Evolutionary conservation across 228 moss, liverwort and hornwort genomes (phyloP).

Genomic region (Sphagnum fallax): DNA sequence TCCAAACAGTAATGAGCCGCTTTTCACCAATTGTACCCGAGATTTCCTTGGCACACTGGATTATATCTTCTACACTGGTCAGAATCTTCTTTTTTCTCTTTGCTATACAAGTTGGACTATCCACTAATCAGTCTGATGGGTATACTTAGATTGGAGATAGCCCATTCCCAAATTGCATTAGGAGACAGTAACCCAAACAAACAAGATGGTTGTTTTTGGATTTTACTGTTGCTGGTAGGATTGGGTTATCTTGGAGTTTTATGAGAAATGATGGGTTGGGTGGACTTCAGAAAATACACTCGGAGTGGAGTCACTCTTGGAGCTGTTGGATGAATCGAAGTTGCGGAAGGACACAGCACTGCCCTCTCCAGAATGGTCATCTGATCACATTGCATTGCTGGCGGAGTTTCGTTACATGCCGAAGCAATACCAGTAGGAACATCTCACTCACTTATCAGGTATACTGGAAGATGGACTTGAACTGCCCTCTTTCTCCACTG

Average conservation of each 20-base stretch:
- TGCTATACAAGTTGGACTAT: background rate
- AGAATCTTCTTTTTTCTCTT: constrained; percentile 6
- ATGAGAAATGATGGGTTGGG: background rate
- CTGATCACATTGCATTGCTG: constrained; percentile 98
- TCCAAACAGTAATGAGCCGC: constrained; percentile 70
- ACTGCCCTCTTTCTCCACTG: no score
- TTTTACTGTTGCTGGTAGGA: background rate
- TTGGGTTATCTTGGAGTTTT: no score
- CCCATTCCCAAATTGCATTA: background rate
- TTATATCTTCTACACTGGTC: constrained; percentile 96
- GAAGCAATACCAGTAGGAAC: constrained; percentile 40
- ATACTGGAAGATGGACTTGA: no score
- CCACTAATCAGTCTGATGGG: no score
- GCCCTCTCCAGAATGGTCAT: constrained; percentile 99
- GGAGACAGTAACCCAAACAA: background rate
- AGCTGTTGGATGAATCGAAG: constrained; percentile 94
- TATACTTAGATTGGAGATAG: background rate
- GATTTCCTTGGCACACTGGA: constrained; percentile 98
- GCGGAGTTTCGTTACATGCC: constrained; percentile 96
- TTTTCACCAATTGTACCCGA: constrained; percentile 92
- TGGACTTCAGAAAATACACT: constrained; percentile 73
- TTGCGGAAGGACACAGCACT: constrained; percentile 95
- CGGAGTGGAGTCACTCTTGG: constrained; percentile 87
- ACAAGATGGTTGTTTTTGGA: background rate
- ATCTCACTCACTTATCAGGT: background rate